phyloP scores from a whole-genome alignment of 352 stramenopile genomes.

The Phytophthora ohioensis region DNA sequence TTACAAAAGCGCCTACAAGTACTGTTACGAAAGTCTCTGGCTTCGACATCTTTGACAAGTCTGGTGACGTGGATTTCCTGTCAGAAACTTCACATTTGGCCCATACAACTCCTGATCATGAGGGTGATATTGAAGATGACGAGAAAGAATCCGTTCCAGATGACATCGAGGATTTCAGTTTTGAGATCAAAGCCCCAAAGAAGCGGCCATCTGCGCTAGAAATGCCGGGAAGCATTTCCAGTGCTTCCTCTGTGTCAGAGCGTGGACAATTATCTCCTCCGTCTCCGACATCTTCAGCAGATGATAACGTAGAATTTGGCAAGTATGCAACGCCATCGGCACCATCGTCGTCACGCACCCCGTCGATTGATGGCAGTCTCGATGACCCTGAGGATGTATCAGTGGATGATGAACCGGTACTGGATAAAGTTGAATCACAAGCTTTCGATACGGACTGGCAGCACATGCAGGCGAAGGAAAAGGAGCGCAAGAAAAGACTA shows the following conservation, averaged over 20 bases:
- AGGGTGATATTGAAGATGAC: slow-evolving; percentile 18
- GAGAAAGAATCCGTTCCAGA: slow-evolving; percentile 11
- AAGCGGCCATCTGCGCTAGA: slow-evolving; percentile 16
- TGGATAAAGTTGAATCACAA: slow-evolving; percentile 31
- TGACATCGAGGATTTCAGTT: slow-evolving; percentile 51
- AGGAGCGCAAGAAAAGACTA: slow-evolving; percentile 72
- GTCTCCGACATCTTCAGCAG: slow-evolving; percentile 18
- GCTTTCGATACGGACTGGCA: slow-evolving; percentile 73
- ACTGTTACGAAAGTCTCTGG: slow-evolving; percentile 5
- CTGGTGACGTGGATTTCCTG: slow-evolving; percentile 42
- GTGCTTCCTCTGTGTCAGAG: neutral
- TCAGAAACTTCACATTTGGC: slow-evolving; percentile 13
- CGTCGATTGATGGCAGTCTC: slow-evolving; percentile 34
- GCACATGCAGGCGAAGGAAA: slow-evolving; percentile 77
- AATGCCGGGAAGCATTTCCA: neutral
- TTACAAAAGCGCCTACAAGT: neutral
- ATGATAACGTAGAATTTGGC: slow-evolving; percentile 38
- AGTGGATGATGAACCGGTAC: slow-evolving; percentile 16
- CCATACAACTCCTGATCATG: neutral
- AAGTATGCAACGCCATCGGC: slow-evolving; percentile 32
- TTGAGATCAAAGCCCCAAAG: slow-evolving; percentile 59
- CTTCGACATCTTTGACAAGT: slow-evolving; percentile 49
- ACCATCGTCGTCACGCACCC: slow-evolving; percentile 12
- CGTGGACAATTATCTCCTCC: slow-evolving; percentile 12
- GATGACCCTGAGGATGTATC: slow-evolving; percentile 24